These are phyloP conservation scores for Paraconiothyrium sp. DNA, from an alignment of 2,329 filamentous ascomycete genomes.

Conservation along the genomic window DNA sequence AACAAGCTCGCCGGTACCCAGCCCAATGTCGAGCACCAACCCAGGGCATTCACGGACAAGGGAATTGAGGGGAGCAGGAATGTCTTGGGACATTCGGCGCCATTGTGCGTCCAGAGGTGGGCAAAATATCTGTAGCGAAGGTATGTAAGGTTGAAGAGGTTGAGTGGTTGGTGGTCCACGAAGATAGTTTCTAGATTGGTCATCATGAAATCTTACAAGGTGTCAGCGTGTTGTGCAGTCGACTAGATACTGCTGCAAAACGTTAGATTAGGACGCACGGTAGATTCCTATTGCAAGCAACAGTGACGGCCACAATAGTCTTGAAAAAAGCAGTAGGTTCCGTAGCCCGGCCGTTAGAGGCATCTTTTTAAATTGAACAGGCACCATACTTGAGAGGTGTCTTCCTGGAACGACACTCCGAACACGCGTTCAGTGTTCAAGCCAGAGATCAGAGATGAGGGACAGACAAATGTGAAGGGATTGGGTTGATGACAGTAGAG, in stretches of 20 bases:
- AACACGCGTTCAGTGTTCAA: background rate
- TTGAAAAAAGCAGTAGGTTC: conserved; percentile 28
- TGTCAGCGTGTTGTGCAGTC: background rate
- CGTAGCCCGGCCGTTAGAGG: conserved; percentile 25
- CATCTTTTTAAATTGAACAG: conserved; percentile 4
- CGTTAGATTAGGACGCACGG: conserved; percentile 28
- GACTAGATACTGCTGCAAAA: background rate
- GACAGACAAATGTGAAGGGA: background rate
- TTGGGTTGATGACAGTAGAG: background rate
- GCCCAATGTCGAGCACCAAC: conserved; percentile 53
- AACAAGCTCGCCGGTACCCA: conserved; percentile 63
- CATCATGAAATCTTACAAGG: conserved; percentile 44
- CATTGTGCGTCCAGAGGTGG: conserved; percentile 47
- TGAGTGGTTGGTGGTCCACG: conserved; percentile 35
- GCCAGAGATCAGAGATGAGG: background rate
- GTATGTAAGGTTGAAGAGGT: conserved; percentile 40
- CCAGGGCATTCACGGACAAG: conserved; percentile 43
- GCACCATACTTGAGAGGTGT: no score
- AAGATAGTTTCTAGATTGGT: conserved; percentile 44
- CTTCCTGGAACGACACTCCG: no score
- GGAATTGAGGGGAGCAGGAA: conserved; percentile 42
- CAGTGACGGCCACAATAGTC: conserved; percentile 40
- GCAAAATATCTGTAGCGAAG: conserved; percentile 47
- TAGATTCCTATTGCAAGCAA: conserved; percentile 38
- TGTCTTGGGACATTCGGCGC: conserved; percentile 48